Conservation (phyloP, 805 yeast genomes). For the Ogataea polymorpha region DNA sequence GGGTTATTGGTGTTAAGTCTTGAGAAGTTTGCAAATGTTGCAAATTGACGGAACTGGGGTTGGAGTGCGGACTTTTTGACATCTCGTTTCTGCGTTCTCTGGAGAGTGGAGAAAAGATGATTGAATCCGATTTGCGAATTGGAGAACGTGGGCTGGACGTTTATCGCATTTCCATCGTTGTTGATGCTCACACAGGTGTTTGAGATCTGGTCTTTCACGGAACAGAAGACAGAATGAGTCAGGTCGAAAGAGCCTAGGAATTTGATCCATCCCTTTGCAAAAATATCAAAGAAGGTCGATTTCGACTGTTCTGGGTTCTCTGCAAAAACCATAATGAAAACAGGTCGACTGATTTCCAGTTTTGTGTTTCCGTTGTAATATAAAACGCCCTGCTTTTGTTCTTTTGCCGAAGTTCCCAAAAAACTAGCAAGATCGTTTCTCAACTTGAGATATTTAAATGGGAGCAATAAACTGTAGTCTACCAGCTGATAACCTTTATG, state of each 20-base stretch:
- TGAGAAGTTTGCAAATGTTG: constrained; percentile 15
- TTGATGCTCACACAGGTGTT: constrained; percentile 41
- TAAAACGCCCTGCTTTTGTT: constrained; percentile 14
- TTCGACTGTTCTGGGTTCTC: constrained; percentile 19
- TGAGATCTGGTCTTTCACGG: constrained; percentile 28
- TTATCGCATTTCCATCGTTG: constrained; percentile 30
- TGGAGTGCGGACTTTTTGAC: constrained; percentile 4
- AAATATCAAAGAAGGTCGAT: constrained; percentile 37
- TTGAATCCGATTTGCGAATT: constrained; percentile 16
- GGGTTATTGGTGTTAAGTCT: constrained; percentile 4
- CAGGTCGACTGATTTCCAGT: constrained; percentile 30
- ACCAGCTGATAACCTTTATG: constrained; percentile 35
- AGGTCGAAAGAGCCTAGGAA: constrained; percentile 33
- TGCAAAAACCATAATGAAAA: constrained; percentile 38
- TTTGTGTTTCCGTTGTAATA: constrained; percentile 25
- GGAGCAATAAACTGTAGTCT: constrained; percentile 40
- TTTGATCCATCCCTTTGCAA: constrained; percentile 41
- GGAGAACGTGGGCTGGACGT: constrained; percentile 28
- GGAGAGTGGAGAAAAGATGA: constrained; percentile 7
- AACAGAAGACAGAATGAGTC: constrained; percentile 43
- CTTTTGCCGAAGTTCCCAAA: constrained; percentile 1
- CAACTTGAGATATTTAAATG: constrained; percentile 26
- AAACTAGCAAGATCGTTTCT: constrained; percentile 10
- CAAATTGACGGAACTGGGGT: constrained; percentile 19
- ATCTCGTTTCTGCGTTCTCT: constrained; percentile 8